Percentiles rank a stretch among this genome's conserved stretches.
Conservation (phyloP, 176 grass and related monocot species). For the bread wheat (Triticum aestivum) region DNA sequence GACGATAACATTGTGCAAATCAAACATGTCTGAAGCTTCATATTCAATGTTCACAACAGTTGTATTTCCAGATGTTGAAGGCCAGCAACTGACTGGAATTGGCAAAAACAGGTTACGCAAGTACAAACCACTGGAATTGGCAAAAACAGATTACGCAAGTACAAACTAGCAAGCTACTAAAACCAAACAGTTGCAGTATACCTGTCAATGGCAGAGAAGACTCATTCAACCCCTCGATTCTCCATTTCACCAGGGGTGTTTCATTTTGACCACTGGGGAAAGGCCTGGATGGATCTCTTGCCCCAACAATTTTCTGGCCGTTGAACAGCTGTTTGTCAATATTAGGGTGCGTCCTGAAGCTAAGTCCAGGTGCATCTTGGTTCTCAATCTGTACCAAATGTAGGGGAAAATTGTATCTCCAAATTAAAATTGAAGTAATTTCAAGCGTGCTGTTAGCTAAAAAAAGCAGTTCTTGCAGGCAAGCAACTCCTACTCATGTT, state of each 20-base stretch:
- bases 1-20: slow-evolving; percentile 83
- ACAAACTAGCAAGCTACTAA: slow-evolving; percentile 19
- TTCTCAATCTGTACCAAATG: slow-evolving; percentile 65
- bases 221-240: slow-evolving; percentile 76
- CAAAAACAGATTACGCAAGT: slow-evolving; percentile 37
- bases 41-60: slow-evolving; percentile 79
- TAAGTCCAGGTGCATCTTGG: slow-evolving; percentile 72
- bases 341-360: slow-evolving; percentile 85
- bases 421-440: slow-evolving; percentile 4
- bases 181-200: slow-evolving; percentile 30
- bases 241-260: slow-evolving; percentile 81
- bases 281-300: slow-evolving; percentile 82
- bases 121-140: slow-evolving; percentile 42
- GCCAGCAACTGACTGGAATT: slow-evolving; percentile 89
- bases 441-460: background rate
- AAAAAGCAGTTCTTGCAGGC: background rate
- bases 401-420: background rate
- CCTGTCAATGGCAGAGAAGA: slow-evolving; percentile 75
- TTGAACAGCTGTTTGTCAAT: slow-evolving; percentile 87
- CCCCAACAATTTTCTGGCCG: slow-evolving; percentile 59
- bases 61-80: slow-evolving; percentile 60
- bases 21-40: slow-evolving; percentile 80
- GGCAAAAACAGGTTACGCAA: slow-evolving; percentile 37
- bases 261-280: slow-evolving; percentile 89
- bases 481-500: slow-evolving; percentile 6